A percentile compares a stretch with the other conserved stretches of the same genome.
These are phyloP conservation scores for Coix lacrymajobi DNA, from an alignment of 176 grass and related monocot genomes.

Conservation along the genomic window DNA sequence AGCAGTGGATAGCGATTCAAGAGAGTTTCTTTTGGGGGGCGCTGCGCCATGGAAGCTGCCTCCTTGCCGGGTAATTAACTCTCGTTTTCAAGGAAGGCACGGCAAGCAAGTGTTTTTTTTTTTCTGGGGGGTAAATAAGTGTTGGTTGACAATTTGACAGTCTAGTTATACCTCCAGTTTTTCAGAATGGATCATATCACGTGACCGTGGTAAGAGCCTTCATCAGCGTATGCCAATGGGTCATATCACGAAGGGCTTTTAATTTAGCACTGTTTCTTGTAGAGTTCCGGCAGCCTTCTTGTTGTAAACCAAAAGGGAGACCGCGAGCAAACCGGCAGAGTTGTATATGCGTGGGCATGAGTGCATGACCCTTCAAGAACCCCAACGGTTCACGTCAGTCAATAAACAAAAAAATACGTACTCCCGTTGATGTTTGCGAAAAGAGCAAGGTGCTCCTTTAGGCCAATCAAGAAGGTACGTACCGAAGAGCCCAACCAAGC, in stretches of 20 bases:
- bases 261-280: neutral
- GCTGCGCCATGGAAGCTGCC: constrained; percentile 16
- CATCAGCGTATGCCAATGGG: neutral
- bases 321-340: neutral
- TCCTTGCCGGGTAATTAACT: neutral
- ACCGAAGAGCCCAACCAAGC: neutral
- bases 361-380: constrained; percentile 7
- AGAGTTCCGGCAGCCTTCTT: neutral
- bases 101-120: neutral
- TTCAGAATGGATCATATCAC: no score
- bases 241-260: neutral
- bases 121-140: no score
- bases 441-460: neutral
- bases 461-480: neutral
- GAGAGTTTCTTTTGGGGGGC: constrained; percentile 21
- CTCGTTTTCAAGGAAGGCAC: neutral
- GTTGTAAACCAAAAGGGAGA: neutral
- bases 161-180: no score
- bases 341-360: neutral
- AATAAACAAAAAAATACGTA: neutral
- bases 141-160: no score
- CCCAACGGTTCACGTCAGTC: neutral
- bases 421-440: neutral
- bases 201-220: no score
- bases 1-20: neutral